Conservation (phyloP, 2,329 filamentous ascomycete species). For the Sporothrix phasma region DNA sequence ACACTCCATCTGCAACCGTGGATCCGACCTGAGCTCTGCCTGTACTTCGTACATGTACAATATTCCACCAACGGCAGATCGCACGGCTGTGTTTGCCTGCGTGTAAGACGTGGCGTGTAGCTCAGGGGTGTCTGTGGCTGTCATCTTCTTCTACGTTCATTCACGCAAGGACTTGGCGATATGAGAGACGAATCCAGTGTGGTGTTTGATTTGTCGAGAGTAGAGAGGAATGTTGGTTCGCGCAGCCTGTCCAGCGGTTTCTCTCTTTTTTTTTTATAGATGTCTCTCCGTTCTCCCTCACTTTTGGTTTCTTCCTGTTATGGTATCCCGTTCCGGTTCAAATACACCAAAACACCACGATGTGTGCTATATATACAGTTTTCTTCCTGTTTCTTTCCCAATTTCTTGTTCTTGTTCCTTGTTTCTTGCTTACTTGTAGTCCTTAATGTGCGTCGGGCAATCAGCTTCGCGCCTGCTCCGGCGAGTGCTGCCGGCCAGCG, state of each 20-base stretch:
- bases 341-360: neutral
- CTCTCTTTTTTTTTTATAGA: neutral
- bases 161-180: neutral
- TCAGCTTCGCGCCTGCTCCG: conserved; percentile 77
- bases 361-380: neutral
- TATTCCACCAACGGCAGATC: neutral
- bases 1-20: neutral
- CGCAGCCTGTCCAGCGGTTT: neutral
- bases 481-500: conserved; percentile 86
- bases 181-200: neutral
- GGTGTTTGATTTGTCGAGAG: neutral
- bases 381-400: neutral
- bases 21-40: neutral
- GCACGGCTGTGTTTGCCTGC: neutral
- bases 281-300: neutral
- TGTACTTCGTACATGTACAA: no score
- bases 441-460: conserved; percentile 74
- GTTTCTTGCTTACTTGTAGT: conserved; percentile 31
- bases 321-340: neutral
- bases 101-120: no score
- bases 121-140: no score
- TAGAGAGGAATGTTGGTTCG: conserved; percentile 1
- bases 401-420: neutral
- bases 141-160: neutral
- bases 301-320: neutral